Evolutionary conservation across 371 early-diverging fungal genomes (phyloP), one percentile per base, ranked within the genome.

Genomic region (Umbelopsis sp.): DNA sequence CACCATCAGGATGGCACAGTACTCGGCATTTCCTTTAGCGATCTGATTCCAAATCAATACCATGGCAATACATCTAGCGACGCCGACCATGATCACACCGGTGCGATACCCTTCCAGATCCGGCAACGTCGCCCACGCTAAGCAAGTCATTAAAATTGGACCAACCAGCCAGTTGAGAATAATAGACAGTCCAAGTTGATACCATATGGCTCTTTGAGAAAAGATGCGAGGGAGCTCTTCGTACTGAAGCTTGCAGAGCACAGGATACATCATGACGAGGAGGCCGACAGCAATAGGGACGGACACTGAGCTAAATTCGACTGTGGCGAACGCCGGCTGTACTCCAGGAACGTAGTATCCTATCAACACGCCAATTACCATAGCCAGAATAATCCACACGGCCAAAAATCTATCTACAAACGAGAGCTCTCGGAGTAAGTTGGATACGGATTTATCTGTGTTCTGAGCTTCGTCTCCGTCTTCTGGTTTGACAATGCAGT

Each of bases 21-120:
- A 90, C 32, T 90, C 83, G 14, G 77, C 46, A 65, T 93, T 87
- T 4, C 92, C 92, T 12, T 80, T 84, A 22, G 91, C 87, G 16
- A 93, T 75, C 37, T 86, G 72, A 68, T 87, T 89, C 93, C 93
- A 93, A 32, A 92, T 89, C 48, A 93, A 70, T 7, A 93, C 93
- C 91, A 91, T 93, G 12, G 92, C 93, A 69, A 91, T 92, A 72
- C 93, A 91, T 69, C 85, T 70, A 37, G 89, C 91, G 10, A 85
- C 69, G 3, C 92, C 93, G 25, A 93, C 88, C 74, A 93, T 80
- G 12, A 93, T 84, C 22, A 92, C 84, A 16, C 93, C 92, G 1
- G 83, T 86, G 25, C 92, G 84, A 64, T 89, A 88, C 5, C 82
- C 87, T 41, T 87, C 85, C 12, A 91, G 76, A 71, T 92, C 93